phyloP scores from a whole-genome alignment of 169 alveolate genomes.

The Babesia sp. region DNA sequence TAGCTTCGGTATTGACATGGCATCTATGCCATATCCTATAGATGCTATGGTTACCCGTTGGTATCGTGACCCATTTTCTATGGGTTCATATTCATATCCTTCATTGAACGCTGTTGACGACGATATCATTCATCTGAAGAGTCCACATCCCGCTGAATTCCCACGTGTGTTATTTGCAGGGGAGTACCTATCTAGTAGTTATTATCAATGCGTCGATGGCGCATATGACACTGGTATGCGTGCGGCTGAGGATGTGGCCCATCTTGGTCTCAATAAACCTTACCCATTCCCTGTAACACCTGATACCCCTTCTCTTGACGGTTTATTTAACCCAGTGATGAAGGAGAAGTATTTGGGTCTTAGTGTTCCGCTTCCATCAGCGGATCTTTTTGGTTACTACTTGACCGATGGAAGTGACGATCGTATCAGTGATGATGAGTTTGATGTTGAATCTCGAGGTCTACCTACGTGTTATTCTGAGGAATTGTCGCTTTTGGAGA shows the following conservation, averaged over 20 bases:
- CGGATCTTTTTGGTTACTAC: constrained; percentile 69
- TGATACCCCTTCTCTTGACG: constrained; percentile 59
- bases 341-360: constrained; percentile 67
- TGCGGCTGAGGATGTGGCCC: constrained; percentile 80
- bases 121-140: constrained; percentile 74
- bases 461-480: neutral
- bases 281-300: constrained; percentile 27
- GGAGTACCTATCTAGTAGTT: constrained; percentile 73
- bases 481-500: constrained; percentile 18
- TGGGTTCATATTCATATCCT: constrained; percentile 79
- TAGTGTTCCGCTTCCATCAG: constrained; percentile 64
- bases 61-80: constrained; percentile 72
- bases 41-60: constrained; percentile 73
- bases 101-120: constrained; percentile 67
- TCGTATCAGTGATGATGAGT: constrained; percentile 65
- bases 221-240: constrained; percentile 78
- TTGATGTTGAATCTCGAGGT: neutral
- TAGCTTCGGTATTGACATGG: constrained; percentile 59
- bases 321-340: constrained; percentile 45
- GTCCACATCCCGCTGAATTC: constrained; percentile 72
- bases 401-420: constrained; percentile 80
- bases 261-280: constrained; percentile 63
- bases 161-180: constrained; percentile 77
- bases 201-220: constrained; percentile 80
- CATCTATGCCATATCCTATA: constrained; percentile 66